Base-by-base conservation (phyloP, 371 early-diverging fungal species). In the Mucor circinelloides region DNA sequence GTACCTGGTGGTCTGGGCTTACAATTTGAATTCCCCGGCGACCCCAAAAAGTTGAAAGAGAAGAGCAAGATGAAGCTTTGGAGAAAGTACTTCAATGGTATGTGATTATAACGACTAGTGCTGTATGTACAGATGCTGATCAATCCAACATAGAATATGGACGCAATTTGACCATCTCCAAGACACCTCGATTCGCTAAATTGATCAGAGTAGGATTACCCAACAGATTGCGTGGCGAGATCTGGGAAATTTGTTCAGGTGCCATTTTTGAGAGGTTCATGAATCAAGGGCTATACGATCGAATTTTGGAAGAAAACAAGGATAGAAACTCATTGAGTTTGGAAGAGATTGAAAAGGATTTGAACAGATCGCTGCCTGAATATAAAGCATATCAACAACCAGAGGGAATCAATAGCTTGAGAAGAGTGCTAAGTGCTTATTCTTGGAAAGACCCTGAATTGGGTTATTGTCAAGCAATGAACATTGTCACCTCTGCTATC, bases 401-500 rank as follows among this genome's bases (percentile, higher is more conserved):
- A 12, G 93, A 97, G 67, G 99, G 99, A 0, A 97, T 99, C 61
- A 86, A 92, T 50, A 83, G 94, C 10, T 80, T 99, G 62, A 87
- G 99, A 34, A 87, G 96, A 27, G 98, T 98, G 12, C 80, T 99
- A 28, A 88, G 85, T 36, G 94, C 95, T 3, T 95, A 95, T 75
- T 85, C 93, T 12, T 90, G 91, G 90, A 87, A 87, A 68, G 89
- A 95, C 63, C 91, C 94, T 0, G 96, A 95, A 72, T 87, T 99
- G 23, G 99, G 99, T 13, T 99, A 99, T 78, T 98, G 98, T 75
- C 98, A 99, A 77, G 98, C 99, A 0, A 99, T 99, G 99, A 98
- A 98, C 76, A 95, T 98, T 74, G 93, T 98, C 3, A 95, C 95
- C 15, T 94, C 94, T 34, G 95, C 96, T 9, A 63, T 72, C n/a